These are phyloP conservation scores for Aspergillus sp. DNA, from an alignment of 2,329 filamentous ascomycete genomes.

Conservation along the genomic window DNA sequence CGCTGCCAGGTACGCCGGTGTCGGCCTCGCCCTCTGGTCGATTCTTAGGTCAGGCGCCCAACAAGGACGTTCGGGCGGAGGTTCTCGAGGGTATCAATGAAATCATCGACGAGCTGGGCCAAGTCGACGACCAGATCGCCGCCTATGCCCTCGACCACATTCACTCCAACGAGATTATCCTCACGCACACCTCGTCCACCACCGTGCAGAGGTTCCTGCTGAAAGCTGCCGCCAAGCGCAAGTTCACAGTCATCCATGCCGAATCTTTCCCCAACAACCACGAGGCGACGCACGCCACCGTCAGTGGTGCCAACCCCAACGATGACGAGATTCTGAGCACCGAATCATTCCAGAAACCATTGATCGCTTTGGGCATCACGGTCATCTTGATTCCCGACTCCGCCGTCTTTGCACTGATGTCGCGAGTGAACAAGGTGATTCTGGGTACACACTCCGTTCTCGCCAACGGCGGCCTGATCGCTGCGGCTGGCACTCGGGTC, in stretches of 20 bases:
- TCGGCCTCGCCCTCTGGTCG: constrained; percentile 36
- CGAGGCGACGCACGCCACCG: constrained; percentile 60
- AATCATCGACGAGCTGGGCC: constrained; percentile 90
- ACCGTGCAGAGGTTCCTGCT: constrained; percentile 89
- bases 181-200: constrained; percentile 81
- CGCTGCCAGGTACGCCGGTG: constrained; percentile 40
- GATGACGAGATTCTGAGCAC: constrained; percentile 49
- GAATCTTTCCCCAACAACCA: constrained; percentile 72
- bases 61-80: constrained; percentile 77
- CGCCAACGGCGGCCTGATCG: constrained; percentile 82
- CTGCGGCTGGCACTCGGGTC: constrained; percentile 77
- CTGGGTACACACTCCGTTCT: constrained; percentile 83
- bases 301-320: constrained; percentile 54
- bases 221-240: constrained; percentile 82
- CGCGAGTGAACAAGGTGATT: constrained; percentile 91
- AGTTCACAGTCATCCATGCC: constrained; percentile 85
- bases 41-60: constrained; percentile 27
- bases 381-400: constrained; percentile 83
- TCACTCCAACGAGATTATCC: constrained; percentile 86
- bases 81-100: constrained; percentile 93
- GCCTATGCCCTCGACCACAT: constrained; percentile 87
- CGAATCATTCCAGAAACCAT: constrained; percentile 69
- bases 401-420: constrained; percentile 90
- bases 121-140: constrained; percentile 91
- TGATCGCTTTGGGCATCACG: constrained; percentile 73